Conservation (phyloP, 2,329 filamentous ascomycete species). For the Trichoderma aggressivum region DNA sequence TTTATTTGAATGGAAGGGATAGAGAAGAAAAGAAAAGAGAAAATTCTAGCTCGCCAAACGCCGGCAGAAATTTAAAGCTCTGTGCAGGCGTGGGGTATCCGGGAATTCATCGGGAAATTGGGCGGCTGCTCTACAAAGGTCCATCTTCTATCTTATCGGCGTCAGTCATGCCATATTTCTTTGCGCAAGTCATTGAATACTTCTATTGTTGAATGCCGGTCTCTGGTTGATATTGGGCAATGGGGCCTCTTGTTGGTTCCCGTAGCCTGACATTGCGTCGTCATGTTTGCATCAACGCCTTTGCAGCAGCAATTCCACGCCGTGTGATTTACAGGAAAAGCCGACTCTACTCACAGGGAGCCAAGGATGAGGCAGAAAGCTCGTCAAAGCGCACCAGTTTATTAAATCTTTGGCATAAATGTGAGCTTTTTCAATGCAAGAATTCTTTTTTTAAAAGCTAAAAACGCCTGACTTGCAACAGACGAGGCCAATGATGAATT, state of each 20-base stretch:
- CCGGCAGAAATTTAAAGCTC: slow-evolving; percentile 37
- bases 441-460: not conserved
- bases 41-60: slow-evolving; percentile 15
- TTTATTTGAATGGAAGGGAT: slow-evolving; percentile 99
- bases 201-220: not conserved
- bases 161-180: slow-evolving; percentile 11
- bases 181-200: not conserved
- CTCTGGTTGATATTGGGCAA: slow-evolving; percentile 18
- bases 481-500: slow-evolving; percentile 29
- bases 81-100: slow-evolving; percentile 24
- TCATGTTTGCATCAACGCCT: not conserved
- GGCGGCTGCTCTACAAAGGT: not conserved
- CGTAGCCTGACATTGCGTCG: slow-evolving; percentile 25
- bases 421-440: slow-evolving; percentile 22
- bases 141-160: slow-evolving; percentile 19
- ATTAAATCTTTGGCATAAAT: slow-evolving; percentile 31
- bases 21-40: slow-evolving; percentile 58
- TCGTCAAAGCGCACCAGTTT: slow-evolving; percentile 26
- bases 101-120: slow-evolving; percentile 30
- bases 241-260: slow-evolving; percentile 28
- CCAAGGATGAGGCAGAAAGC: not conserved
- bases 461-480: slow-evolving; percentile 19
- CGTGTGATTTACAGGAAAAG: slow-evolving; percentile 21
- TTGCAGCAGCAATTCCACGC: slow-evolving; percentile 1
- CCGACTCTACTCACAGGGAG: slow-evolving; percentile 1